Evolutionary conservation across 2,329 filamentous ascomycete species (phyloP).

Genomic region (Pseudogymnoascus sp.): DNA sequence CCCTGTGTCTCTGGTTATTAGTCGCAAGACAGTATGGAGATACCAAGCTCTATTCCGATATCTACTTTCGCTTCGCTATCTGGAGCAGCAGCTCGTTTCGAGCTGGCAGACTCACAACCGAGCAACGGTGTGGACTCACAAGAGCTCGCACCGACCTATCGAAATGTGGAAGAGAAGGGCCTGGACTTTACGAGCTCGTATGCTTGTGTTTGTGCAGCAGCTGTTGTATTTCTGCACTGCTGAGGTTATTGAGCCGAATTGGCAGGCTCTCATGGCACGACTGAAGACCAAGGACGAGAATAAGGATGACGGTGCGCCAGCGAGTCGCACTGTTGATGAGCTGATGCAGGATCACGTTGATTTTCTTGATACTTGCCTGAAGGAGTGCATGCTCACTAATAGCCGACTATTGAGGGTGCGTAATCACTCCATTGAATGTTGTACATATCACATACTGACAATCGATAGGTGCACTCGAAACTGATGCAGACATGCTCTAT

Average conservation of each 20-base stretch:
- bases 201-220: constrained; percentile 97
- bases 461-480: constrained; percentile 81
- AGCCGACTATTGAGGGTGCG: constrained; percentile 81
- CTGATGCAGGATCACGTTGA: constrained; percentile 99
- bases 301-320: constrained; percentile 29
- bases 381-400: constrained; percentile 98
- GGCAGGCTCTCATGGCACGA: constrained; percentile 86
- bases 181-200: constrained; percentile 85
- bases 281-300: constrained; percentile 57
- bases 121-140: constrained; percentile 73
- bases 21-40: constrained; percentile 90
- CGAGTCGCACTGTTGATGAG: constrained; percentile 78
- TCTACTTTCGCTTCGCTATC: constrained; percentile 77
- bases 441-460: background rate
- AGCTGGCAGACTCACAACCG: constrained; percentile 90
- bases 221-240: constrained; percentile 93
- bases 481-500: constrained; percentile 93
- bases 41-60: constrained; percentile 97
- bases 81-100: constrained; percentile 78
- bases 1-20: constrained; percentile 89
- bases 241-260: constrained; percentile 97
- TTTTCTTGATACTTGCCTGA: constrained; percentile 93
- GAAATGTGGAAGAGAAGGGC: constrained; percentile 91
- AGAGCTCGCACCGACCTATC: constrained; percentile 63
- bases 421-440: constrained; percentile 24